phyloP scores from a whole-genome alignment of 768 basidiomycete species.

The Lentinula sp. region DNA sequence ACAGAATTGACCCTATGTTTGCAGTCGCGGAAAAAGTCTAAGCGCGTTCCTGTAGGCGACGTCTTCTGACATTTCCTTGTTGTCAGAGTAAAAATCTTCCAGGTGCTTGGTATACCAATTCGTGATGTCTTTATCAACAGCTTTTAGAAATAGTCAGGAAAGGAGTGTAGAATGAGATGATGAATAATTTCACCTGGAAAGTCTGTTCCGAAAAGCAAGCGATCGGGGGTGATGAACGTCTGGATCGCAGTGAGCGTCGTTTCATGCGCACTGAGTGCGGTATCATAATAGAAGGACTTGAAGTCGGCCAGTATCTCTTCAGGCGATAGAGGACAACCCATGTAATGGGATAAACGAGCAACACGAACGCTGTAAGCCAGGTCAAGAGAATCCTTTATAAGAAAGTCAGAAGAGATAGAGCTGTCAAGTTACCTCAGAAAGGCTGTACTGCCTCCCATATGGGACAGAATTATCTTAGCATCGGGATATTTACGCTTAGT shows the following conservation, averaged over 20 bases:
- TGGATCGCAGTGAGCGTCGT: conserved; percentile 46
- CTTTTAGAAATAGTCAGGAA: conserved; percentile 23
- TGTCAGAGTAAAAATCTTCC: conserved; percentile 37
- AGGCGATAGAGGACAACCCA: conserved; percentile 60
- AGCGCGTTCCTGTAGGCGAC: conserved; percentile 48
- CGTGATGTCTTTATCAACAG: conserved; percentile 49
- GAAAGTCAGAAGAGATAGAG: neutral
- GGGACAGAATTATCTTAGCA: conserved; percentile 63
- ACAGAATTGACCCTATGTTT: neutral
- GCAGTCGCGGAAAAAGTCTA: conserved; percentile 38
- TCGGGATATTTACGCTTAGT: conserved; percentile 54
- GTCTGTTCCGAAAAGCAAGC: conserved; percentile 67
- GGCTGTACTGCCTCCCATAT: conserved; percentile 65
- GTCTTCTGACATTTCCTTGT: conserved; percentile 30
- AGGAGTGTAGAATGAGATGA: neutral
- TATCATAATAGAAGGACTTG: conserved; percentile 68
- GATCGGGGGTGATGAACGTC: conserved; percentile 41
- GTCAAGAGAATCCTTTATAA: too few species aligned
- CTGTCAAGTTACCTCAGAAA: conserved; percentile 28
- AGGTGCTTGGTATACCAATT: conserved; percentile 58
- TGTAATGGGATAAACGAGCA: conserved; percentile 58
- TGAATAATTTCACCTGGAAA: conserved; percentile 54
- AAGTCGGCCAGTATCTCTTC: conserved; percentile 69
- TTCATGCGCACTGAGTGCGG: conserved; percentile 56
- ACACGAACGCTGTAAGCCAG: conserved; percentile 47